Percentiles rank a stretch among this genome's conserved stretches.
Conservation (phyloP, 2,329 filamentous ascomycete genomes). For the Botrytis tulipae region DNA sequence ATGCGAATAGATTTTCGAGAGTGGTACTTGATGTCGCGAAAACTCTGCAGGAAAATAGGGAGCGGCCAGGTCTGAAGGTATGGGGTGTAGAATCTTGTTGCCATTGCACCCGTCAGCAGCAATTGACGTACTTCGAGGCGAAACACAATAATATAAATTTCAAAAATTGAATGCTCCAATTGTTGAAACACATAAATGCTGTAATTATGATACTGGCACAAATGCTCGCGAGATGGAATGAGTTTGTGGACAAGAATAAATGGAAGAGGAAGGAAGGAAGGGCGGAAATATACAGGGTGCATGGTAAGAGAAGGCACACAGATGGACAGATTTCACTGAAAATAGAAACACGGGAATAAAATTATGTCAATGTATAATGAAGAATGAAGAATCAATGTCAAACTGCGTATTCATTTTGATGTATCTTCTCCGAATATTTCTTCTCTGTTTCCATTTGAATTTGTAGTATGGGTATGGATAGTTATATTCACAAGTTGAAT, state of each 20-base stretch:
- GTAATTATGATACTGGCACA: not conserved
- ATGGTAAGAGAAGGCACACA: not conserved
- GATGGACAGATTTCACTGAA: not conserved
- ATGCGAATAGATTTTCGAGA: not conserved
- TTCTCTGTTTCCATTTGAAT: not conserved
- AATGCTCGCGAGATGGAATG: not conserved
- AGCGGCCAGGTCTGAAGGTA: not conserved
- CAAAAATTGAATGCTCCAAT: too few relatives aligned
- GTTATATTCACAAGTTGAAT: too few relatives aligned
- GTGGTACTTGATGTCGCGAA: not conserved
- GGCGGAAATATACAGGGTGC: not conserved
- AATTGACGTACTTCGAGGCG: not conserved
- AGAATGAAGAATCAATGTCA: not conserved
- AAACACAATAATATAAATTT: not conserved
- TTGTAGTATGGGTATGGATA: not conserved
- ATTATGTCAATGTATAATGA: not conserved
- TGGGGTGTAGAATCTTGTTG: not conserved
- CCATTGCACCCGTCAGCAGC: not conserved
- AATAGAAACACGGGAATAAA: not conserved
- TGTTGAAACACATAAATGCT: not conserved
- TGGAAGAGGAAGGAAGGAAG: not conserved
- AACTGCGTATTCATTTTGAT: not conserved
- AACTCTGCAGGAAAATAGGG: too few relatives aligned
- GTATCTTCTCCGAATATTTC: not conserved
- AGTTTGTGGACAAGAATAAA: not conserved